A percentile compares a stretch with the other conserved stretches of the same genome.
Evolutionary conservation across 1,284 basidiomycete species (phyloP).

Genomic region (Puccinia triticina): DNA sequence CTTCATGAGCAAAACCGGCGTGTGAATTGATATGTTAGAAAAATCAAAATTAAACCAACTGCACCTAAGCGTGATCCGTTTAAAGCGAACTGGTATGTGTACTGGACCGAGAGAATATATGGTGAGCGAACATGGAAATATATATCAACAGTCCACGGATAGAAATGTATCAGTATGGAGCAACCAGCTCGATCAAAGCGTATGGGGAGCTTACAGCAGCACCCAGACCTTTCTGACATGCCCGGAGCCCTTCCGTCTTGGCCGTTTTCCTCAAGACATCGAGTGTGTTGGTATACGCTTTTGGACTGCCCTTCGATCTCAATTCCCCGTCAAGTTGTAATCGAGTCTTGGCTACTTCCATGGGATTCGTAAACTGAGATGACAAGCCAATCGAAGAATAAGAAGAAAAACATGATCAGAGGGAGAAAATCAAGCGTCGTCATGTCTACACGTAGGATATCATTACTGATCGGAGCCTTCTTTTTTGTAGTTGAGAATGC

Average conservation of each 20-base stretch:
- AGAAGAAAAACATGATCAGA: neutral
- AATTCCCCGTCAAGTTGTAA: conserved; percentile 93
- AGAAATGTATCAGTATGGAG: neutral
- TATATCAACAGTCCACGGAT: neutral
- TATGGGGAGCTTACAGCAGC: conserved; percentile 40
- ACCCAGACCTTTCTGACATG: conserved; percentile 49
- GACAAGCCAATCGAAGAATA: neutral
- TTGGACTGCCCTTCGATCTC: conserved; percentile 38
- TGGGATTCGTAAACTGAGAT: conserved; percentile 52
- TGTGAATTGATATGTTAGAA: conserved; percentile 7
- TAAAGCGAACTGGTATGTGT: conserved; percentile 72
- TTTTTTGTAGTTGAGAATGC: neutral
- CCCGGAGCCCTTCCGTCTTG: conserved; percentile 27
- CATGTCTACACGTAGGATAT: too few species aligned
- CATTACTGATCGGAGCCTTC: too few species aligned
- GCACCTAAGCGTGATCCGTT: conserved; percentile 90
- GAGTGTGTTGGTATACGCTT: conserved; percentile 33
- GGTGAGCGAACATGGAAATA: neutral
- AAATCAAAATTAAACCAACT: conserved; percentile 53
- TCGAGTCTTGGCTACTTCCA: conserved; percentile 89
- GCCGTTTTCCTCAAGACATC: conserved; percentile 47
- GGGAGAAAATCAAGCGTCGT: neutral
- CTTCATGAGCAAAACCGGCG: neutral
- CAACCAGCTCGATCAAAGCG: neutral
- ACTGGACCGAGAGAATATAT: conserved; percentile 30